These are phyloP conservation scores for Fusarium sp. DNA, from an alignment of 2,329 filamentous ascomycete genomes.

Conservation along the genomic window DNA sequence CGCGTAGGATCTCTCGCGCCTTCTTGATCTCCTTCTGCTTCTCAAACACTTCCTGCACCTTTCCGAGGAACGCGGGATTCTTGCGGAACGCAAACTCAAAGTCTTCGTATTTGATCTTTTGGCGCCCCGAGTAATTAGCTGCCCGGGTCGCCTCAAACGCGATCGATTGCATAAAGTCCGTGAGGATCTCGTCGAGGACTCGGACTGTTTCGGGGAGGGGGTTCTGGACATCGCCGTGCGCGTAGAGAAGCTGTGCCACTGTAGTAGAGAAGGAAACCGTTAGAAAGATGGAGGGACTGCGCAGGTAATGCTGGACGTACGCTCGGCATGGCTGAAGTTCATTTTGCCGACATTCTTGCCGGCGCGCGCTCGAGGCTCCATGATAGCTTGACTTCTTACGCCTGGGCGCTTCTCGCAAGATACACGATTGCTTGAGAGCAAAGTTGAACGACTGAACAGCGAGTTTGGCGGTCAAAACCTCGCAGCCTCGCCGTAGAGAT, in stretches of 20 bases:
- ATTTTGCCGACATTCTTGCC: constrained; percentile 87
- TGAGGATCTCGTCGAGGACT: constrained; percentile 94
- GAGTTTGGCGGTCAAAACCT: constrained; percentile 4
- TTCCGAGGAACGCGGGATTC: constrained; percentile 88
- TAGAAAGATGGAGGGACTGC: neutral
- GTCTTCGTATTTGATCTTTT: constrained; percentile 98
- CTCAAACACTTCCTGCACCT: constrained; percentile 90
- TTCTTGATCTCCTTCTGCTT: constrained; percentile 91
- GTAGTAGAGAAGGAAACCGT: constrained; percentile 20
- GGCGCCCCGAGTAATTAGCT: constrained; percentile 88
- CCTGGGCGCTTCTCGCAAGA: constrained; percentile 21
- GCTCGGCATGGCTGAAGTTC: constrained; percentile 82
- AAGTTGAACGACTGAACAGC: neutral
- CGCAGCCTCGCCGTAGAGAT: constrained; percentile 39
- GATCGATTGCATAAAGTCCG: constrained; percentile 95
- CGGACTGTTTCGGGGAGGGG: constrained; percentile 88
- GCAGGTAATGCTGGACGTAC: constrained; percentile 62
- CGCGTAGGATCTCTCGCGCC: constrained; percentile 82
- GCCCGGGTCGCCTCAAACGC: constrained; percentile 91
- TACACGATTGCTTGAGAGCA: neutral
- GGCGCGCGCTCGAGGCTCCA: constrained; percentile 83
- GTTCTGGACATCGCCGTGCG: constrained; percentile 83
- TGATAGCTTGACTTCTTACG: constrained; percentile 58
- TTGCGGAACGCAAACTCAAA: constrained; percentile 94
- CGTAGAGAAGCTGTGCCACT: constrained; percentile 84